phyloP scores from a whole-genome alignment of 495 filamentous ascomycete genomes.

The Platismatia glauca region DNA sequence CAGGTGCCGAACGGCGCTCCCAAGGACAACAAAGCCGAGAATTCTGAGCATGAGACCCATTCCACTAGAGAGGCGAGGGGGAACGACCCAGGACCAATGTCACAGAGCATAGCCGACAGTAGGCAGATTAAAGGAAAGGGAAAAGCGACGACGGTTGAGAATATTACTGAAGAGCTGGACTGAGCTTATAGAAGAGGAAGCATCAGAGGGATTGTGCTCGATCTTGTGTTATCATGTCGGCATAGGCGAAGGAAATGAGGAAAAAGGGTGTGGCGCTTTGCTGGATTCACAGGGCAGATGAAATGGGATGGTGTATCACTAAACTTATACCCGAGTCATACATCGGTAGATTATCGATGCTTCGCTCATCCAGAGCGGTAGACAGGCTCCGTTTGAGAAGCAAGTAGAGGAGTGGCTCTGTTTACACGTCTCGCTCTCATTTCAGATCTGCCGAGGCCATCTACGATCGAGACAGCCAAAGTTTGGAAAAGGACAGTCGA shows the following conservation, averaged over 20 bases:
- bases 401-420: not conserved
- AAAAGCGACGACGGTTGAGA: slow-evolving; percentile 42
- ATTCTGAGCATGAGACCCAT: not conserved
- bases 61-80: not conserved
- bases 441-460: too few species aligned
- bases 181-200: not conserved
- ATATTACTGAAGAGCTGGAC: slow-evolving; percentile 33
- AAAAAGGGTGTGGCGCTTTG: not conserved
- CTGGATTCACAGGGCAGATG: not conserved
- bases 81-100: slow-evolving; percentile 7
- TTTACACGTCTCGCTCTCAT: not conserved
- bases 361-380: not conserved
- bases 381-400: not conserved
- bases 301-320: not conserved
- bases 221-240: not conserved
- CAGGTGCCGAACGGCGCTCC: not conserved
- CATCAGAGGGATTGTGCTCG: not conserved
- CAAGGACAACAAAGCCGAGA: not conserved
- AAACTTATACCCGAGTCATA: not conserved
- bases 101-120: not conserved
- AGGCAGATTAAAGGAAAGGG: slow-evolving; percentile 37
- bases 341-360: not conserved
- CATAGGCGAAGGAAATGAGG: slow-evolving; percentile 9
- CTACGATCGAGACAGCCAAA: too few species aligned
- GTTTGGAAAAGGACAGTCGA: too few species aligned